phyloP scores from a whole-genome alignment of 805 yeast genomes.

The Danielia reshetovae region DNA sequence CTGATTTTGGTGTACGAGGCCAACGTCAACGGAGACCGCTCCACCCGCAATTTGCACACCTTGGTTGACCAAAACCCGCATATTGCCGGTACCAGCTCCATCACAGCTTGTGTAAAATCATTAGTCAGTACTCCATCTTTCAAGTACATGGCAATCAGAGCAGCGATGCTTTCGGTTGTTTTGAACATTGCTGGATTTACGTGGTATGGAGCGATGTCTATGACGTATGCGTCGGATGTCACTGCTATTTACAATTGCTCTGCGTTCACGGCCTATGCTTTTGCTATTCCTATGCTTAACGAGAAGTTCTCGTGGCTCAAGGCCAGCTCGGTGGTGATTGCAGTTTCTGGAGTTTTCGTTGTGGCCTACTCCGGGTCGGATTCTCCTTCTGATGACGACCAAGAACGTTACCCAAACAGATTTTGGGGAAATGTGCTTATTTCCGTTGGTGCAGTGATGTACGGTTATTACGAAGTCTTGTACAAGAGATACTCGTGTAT shows the following conservation, averaged over 20 bases:
- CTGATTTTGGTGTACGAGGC: conserved; percentile 40
- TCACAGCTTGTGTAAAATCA: conserved; percentile 27
- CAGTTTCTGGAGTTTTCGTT: conserved; percentile 69
- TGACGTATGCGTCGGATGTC: conserved; percentile 79
- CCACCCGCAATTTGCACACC: conserved; percentile 28
- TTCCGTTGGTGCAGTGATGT: conserved; percentile 67
- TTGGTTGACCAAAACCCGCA: conserved; percentile 36
- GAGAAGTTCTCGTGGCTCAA: conserved; percentile 65
- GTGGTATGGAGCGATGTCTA: conserved; percentile 81
- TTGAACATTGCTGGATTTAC: conserved; percentile 74
- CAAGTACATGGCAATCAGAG: conserved; percentile 41
- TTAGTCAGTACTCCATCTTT: conserved; percentile 46
- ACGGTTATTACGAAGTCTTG: conserved; percentile 80
- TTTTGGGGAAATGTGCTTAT: conserved; percentile 68
- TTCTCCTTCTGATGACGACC: conserved; percentile 11
- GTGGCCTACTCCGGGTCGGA: conserved; percentile 65
- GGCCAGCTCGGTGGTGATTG: conserved; percentile 62
- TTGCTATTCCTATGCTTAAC: conserved; percentile 69
- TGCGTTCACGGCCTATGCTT: conserved; percentile 82
- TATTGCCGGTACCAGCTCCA: conserved; percentile 29
- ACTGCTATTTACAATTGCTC: conserved; percentile 90
- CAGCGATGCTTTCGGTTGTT: conserved; percentile 48
- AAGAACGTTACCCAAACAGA: conserved; percentile 50
- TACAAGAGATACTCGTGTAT: conserved; percentile 77
- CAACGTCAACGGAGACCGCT: conserved; percentile 33